Evolutionary conservation across 2,329 filamentous ascomycete genomes (phyloP), one percentile per base, ranked within the genome.

Genomic region (Nannizzia gypsea): DNA sequence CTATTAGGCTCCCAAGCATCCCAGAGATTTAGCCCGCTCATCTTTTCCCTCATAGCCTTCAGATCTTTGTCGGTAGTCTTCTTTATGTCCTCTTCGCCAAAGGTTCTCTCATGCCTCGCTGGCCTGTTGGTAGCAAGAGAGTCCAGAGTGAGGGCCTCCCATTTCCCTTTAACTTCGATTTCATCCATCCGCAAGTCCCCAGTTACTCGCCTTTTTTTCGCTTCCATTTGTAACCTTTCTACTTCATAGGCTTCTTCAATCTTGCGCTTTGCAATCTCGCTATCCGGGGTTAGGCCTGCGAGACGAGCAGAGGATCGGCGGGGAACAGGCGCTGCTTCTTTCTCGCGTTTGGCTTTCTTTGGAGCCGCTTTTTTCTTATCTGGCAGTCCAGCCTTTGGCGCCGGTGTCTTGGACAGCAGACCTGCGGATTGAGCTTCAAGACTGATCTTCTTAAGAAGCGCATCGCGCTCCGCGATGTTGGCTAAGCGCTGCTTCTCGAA

Each of bases 401-500:
- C 70, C 20, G 77, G 72, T 1, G 81, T 77, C 55, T 75, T 78
- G 1, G 75, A 68, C 52, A 85, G 88, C 9, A 87, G 77, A n/a
- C 87, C 86, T 0, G 89, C 84, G 0, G 87, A 81, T 1, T 83
- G 83, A 1, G 82, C 80, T 67, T 85, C 81, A 65, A 82, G 76
- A 38, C 87, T 86, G 0, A 95, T 81, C 62, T 90, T 87, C 62
- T 88, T 88, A 0, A 96, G 74, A 0, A 96, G 80, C 70, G 86
- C 89, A 72, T 92, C 87, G 66, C 95, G 93, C 59, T 88, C 85
- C 0, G 86, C 89, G 44, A 95, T 95, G 65, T 96, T 96, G 62
- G 90, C 89, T 15, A 89, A 82, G 0, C 91, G 82, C 66, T 89
- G 85, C 67, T 86, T 85, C 78, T 96, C 91, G 73, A 95, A 96